phyloP scores from a whole-genome alignment of 2,329 filamentous ascomycete species.

The Dactylellina cionopaga region DNA sequence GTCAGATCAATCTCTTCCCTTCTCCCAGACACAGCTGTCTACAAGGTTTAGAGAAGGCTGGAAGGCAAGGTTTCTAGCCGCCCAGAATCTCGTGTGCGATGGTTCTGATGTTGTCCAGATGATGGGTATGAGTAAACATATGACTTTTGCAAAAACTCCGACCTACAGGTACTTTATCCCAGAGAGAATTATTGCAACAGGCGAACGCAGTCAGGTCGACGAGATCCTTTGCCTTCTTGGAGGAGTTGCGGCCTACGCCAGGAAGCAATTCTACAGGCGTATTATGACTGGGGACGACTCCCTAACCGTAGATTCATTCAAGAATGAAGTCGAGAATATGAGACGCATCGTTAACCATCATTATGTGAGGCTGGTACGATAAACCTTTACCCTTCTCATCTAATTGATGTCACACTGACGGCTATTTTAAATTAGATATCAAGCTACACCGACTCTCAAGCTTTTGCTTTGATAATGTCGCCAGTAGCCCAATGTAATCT shows the following conservation, averaged over 20 bases:
- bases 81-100: constrained; percentile 56
- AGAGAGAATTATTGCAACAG: constrained; percentile 55
- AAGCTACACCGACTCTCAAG: constrained; percentile 55
- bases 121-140: constrained; percentile 56
- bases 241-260: constrained; percentile 6
- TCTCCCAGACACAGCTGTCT: constrained; percentile 55
- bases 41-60: constrained; percentile 46
- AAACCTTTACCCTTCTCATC: constrained; percentile 9
- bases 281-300: constrained; percentile 25
- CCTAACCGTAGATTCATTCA: constrained; percentile 28
- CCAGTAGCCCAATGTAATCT: constrained; percentile 57
- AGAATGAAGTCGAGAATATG: constrained; percentile 54
- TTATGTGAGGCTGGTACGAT: constrained; percentile 53
- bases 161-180: constrained; percentile 57
- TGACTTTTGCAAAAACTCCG: constrained; percentile 53
- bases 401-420: neutral
- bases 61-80: constrained; percentile 53
- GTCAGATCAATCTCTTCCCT: constrained; percentile 58
- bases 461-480: constrained; percentile 55
- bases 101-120: constrained; percentile 57
- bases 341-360: constrained; percentile 54
- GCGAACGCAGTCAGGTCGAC: constrained; percentile 57
- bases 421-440: constrained; percentile 39
- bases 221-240: constrained; percentile 52
- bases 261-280: constrained; percentile 44